Percentiles rank a stretch among this genome's conserved stretches.
These are phyloP conservation scores for Trebouxia gelatinosa DNA, from an alignment of 163 green algal genomes.

Conservation along the genomic window DNA sequence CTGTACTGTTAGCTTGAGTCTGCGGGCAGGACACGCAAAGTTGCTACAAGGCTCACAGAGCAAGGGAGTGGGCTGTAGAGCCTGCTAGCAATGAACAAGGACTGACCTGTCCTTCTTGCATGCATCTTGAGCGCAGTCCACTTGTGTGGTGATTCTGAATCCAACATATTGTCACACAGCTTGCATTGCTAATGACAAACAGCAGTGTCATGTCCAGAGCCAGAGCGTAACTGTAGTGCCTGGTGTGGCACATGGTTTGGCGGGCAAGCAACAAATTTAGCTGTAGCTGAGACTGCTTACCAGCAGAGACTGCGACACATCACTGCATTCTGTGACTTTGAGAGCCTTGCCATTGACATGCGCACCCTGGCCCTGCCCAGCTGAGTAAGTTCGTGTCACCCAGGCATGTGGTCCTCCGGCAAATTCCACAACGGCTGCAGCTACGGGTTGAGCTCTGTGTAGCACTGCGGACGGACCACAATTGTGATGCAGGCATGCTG, in stretches of 20 bases:
- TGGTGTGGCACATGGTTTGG: no score
- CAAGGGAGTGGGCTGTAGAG: no score
- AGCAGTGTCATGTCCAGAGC: no score
- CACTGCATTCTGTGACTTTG: constrained; percentile 48
- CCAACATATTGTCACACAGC: no score
- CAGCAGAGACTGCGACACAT: constrained; percentile 63
- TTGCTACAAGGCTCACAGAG: no score
- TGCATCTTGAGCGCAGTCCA: no score
- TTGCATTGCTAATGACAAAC: no score
- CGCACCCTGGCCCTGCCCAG: constrained; percentile 58
- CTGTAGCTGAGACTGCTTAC: constrained; percentile 41
- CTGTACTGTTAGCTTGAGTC: background rate
- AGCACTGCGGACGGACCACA: background rate
- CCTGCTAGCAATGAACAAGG: background rate
- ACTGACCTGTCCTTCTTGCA: background rate
- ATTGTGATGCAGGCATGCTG: no score
- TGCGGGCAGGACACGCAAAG: background rate
- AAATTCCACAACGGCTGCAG: constrained; percentile 11
- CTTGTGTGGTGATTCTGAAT: no score
- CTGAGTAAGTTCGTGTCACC: constrained; percentile 72
- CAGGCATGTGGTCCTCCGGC: constrained; percentile 54
- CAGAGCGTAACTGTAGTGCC: no score
- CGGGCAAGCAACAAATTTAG: no score
- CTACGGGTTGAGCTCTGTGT: no score
- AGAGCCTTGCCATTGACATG: constrained; percentile 76